A percentile compares a stretch with the other conserved stretches of the same genome.
Conservation (phyloP, 768 basidiomycete genomes). For the Lactarius pseudohatsudake region DNA sequence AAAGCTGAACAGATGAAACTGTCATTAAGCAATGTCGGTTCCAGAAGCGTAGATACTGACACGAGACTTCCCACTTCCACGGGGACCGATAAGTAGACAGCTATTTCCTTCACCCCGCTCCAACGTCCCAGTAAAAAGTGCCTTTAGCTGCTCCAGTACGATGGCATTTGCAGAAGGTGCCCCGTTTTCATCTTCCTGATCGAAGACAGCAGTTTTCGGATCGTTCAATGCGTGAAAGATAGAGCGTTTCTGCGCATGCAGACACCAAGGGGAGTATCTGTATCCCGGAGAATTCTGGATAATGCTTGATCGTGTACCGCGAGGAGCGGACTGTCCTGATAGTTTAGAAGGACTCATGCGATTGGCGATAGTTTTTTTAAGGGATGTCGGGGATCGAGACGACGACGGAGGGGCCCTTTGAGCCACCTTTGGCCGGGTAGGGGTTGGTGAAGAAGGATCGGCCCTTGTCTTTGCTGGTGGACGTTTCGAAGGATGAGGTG, state of each 20-base stretch:
- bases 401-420: constrained; percentile 5
- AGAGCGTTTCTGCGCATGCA: constrained; percentile 58
- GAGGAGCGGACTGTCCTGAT: not conserved
- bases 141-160: constrained; percentile 57
- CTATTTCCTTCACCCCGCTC: constrained; percentile 89
- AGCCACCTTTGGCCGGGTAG: constrained; percentile 5
- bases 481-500: constrained; percentile 16
- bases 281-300: constrained; percentile 41
- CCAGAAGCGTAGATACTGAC: constrained; percentile 33
- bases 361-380: not conserved
- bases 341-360: not conserved
- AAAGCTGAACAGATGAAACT: constrained; percentile 43
- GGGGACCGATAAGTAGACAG: constrained; percentile 81
- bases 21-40: constrained; percentile 17
- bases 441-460: constrained; percentile 18
- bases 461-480: not conserved
- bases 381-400: constrained; percentile 2
- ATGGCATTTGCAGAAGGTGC: constrained; percentile 47
- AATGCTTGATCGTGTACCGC: constrained; percentile 28
- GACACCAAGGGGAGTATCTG: constrained; percentile 43
- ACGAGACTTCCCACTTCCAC: constrained; percentile 87
- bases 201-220: constrained; percentile 28
- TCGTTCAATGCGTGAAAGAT: constrained; percentile 49
- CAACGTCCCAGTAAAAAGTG: constrained; percentile 72
- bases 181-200: constrained; percentile 36